Base-by-base conservation (phyloP, 768 basidiomycete genomes). In the Neoboletus magnificus region DNA sequence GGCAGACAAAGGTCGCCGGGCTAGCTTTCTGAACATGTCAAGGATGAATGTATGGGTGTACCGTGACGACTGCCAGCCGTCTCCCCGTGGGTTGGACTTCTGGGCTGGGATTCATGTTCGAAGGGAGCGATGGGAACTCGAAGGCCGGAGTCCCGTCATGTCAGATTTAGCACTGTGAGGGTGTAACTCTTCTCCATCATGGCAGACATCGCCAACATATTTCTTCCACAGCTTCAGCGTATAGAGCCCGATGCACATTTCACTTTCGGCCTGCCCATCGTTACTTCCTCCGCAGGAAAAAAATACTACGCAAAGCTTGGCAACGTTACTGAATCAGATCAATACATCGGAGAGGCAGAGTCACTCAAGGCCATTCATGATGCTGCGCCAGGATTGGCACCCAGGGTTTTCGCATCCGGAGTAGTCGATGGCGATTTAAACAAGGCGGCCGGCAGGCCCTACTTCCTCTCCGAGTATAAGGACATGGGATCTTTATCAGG, bases 401-500 rank as follows among this genome's bases (percentile, higher is more conserved):
- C 90, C 0, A 71, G 59, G 20, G 65, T 91, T 10, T 64, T 89
- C 23, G 76, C 79, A 7, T 76, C 66, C 42, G 86, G 85, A 4
- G 52, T 76, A 20, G 23, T 58, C 30, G 54, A 64, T 13, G 62
- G 64, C 18, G 66, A 68, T 56, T 58, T 60, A 16, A 66, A 71
- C 13, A 59, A 67, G 8, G 57, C 56, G 20, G 65, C 68, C 22
- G 79, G 78, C 11, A 68, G 63, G 33, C 86, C 87, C 0, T 87
- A 79, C 66, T 86, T 91, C 71, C 77, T 91, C 44, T 87, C 85
- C 0, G 86, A 91, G 66, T 89, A 88, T 75, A 89, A 83, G 66
- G 75, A 83, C 33, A 70, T 91, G 16, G 66, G 69, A 0, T 62
- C 74, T 30, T 72, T 91, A 16, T 77, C 77, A 13, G 66, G 71